Percentiles rank a stretch among this genome's conserved stretches.
Evolutionary conservation across 345 rosid species (phyloP).

Genomic region (Atalantia buxifolia): DNA sequence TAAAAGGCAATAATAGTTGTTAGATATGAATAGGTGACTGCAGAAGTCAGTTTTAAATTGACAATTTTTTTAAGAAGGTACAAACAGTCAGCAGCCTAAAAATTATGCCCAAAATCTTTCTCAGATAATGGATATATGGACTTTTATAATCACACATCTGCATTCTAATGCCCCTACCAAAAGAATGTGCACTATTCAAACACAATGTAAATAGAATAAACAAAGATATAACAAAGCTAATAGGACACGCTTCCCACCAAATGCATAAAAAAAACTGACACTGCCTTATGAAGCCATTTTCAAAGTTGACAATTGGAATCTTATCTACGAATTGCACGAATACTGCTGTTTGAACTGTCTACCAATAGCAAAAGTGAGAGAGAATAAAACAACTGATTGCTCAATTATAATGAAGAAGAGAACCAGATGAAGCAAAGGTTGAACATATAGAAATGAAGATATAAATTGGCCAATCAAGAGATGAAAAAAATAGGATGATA

Average conservation of each 20-base stretch:
- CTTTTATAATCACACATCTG: neutral
- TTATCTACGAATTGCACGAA: neutral
- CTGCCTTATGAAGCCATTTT: neutral
- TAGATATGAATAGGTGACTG: neutral
- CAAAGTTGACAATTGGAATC: neutral
- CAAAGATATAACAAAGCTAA: neutral
- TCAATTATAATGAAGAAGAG: neutral
- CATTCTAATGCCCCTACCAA: neutral
- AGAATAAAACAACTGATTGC: neutral
- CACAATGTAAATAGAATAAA: neutral
- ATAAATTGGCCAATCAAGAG: neutral
- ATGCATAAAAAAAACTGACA: neutral
- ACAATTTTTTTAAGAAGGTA: neutral
- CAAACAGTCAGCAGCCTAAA: neutral
- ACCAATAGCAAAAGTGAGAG: neutral
- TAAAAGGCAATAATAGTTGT: neutral
- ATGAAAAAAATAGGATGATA: neutral
- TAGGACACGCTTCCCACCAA: neutral
- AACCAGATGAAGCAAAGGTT: neutral
- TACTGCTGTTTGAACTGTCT: neutral
- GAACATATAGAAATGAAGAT: neutral
- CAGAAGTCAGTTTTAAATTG: neutral
- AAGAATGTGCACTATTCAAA: neutral
- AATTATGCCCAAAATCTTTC: neutral
- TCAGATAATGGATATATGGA: neutral